A percentile compares a stretch with the other conserved stretches of the same genome.
phyloP scores from a whole-genome alignment of 257 asterid genomes.

The Solanum chiquidenum region DNA sequence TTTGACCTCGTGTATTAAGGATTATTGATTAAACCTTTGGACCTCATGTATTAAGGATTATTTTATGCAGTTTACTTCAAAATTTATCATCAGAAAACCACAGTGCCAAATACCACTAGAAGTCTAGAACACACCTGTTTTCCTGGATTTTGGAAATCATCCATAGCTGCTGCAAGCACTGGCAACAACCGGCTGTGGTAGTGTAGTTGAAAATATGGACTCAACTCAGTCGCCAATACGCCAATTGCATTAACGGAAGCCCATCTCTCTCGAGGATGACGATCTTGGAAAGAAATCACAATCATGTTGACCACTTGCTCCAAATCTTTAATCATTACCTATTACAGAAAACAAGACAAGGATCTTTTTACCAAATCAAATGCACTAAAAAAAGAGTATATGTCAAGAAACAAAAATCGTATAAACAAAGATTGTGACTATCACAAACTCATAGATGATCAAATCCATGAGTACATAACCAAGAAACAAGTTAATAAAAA shows the following conservation, averaged over 20 bases:
- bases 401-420: background rate
- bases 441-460: background rate
- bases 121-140: slow-evolving; percentile 37
- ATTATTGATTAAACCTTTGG: background rate
- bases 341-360: background rate
- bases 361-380: background rate
- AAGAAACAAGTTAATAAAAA: background rate
- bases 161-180: slow-evolving; percentile 54
- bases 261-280: background rate
- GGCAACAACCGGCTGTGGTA: slow-evolving; percentile 52
- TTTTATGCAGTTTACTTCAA: background rate
- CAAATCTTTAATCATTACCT: background rate
- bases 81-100: background rate
- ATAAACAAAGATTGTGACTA: background rate
- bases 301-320: background rate
- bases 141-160: slow-evolving; percentile 56
- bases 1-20: background rate
- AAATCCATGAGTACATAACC: background rate
- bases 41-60: no score
- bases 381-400: background rate
- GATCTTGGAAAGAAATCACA: background rate
- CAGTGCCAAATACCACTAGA: background rate
- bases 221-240: slow-evolving; percentile 53
- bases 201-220: slow-evolving; percentile 61
- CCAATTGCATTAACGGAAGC: slow-evolving; percentile 65